A percentile compares a stretch with the other conserved stretches of the same genome.
These are phyloP conservation scores for Lipomyces kockii DNA, from an alignment of 805 yeast species.

Conservation along the genomic window DNA sequence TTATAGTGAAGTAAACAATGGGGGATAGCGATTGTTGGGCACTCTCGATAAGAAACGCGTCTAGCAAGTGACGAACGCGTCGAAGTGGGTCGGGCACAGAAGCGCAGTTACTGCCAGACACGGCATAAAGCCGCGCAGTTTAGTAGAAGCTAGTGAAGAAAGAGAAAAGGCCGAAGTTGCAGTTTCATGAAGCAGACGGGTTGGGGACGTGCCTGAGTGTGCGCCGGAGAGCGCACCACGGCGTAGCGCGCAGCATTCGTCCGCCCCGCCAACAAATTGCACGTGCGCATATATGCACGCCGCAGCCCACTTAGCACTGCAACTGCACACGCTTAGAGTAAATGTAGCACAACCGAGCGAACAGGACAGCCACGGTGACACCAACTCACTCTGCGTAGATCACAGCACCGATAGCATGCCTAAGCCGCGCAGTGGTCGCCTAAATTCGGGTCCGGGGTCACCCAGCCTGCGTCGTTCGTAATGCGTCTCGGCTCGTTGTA, in stretches of 20 bases:
- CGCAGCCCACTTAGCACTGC: neutral
- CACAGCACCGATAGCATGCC: neutral
- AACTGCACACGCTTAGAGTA: neutral
- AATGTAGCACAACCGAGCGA: neutral
- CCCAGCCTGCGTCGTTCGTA: neutral
- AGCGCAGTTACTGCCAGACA: neutral
- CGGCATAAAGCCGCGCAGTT: neutral
- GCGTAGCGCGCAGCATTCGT: constrained; percentile 1
- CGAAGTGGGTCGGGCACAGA: no score
- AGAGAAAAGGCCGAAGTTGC: neutral
- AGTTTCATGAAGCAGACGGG: neutral
- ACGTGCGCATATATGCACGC: neutral
- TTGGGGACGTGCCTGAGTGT: constrained; percentile 7
- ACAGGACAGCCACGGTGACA: neutral
- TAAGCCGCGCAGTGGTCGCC: neutral
- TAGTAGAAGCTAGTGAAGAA: no score
- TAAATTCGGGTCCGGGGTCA: constrained; percentile 1
- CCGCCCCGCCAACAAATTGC: neutral
- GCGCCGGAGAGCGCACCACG: neutral
- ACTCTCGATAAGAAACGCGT: neutral
- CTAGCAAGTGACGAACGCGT: neutral
- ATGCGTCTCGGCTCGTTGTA: neutral
- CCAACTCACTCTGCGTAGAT: neutral
- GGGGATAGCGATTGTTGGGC: neutral
- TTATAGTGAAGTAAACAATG: neutral